A percentile compares a stretch with the other conserved stretches of the same genome.
Conservation (phyloP, 352 stramenopile genomes). For the Globisporangium barbulae region DNA sequence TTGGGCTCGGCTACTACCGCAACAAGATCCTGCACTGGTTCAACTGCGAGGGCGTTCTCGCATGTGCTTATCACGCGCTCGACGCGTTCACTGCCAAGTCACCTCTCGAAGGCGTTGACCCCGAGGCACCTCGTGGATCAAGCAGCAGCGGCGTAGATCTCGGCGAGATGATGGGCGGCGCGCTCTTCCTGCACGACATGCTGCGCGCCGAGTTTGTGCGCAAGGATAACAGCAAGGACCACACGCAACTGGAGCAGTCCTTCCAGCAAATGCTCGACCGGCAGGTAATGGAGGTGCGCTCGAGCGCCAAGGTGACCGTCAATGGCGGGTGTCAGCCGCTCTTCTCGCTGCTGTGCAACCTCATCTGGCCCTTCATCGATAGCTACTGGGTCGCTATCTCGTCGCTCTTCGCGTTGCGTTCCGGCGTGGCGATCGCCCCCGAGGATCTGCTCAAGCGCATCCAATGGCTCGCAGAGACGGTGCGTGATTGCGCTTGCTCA, state of each 20-base stretch:
- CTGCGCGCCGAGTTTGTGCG: slow-evolving; percentile 79
- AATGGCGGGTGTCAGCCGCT: slow-evolving; percentile 28
- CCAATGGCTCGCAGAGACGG: slow-evolving; percentile 79
- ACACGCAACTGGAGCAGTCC: slow-evolving; percentile 34
- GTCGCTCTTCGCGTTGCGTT: slow-evolving; percentile 67
- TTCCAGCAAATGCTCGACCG: slow-evolving; percentile 38
- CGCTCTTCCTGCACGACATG: slow-evolving; percentile 75
- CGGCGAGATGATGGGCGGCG: slow-evolving; percentile 53
- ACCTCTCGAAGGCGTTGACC: slow-evolving; percentile 8
- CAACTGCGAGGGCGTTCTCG: slow-evolving; percentile 71
- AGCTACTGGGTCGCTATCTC: slow-evolving; percentile 82
- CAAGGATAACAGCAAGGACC: slow-evolving; percentile 53
- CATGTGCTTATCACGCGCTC: slow-evolving; percentile 71
- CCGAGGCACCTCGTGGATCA: not conserved
- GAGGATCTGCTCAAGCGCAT: slow-evolving; percentile 76
- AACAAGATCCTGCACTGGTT: slow-evolving; percentile 90
- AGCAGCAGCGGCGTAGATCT: slow-evolving; percentile 31
- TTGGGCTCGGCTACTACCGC: slow-evolving; percentile 83
- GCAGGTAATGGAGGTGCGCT: slow-evolving; percentile 30
- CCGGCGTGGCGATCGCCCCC: slow-evolving; percentile 38
- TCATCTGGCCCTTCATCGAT: slow-evolving; percentile 87
- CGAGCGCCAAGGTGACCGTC: slow-evolving; percentile 11
- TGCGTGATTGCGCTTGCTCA: slow-evolving; percentile 5
- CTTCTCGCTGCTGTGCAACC: slow-evolving; percentile 65
- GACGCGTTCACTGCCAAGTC: slow-evolving; percentile 34